Evolutionary conservation across 768 basidiomycete genomes (phyloP), one percentile per base, ranked within the genome.

Genomic region (Serendipita sp.): DNA sequence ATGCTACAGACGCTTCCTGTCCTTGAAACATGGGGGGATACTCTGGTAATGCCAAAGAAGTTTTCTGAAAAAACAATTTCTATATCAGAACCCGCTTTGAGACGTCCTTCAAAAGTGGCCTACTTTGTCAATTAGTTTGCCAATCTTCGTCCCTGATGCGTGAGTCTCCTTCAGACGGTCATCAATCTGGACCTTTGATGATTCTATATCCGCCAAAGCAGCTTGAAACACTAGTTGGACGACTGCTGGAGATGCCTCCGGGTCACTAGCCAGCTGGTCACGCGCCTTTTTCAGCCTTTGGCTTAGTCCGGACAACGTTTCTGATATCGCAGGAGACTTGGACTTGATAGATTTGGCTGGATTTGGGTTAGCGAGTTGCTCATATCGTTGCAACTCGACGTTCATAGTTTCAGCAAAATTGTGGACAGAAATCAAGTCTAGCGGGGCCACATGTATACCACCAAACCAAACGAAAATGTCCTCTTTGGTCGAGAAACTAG

Each of bases 81-180:
- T 56, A 11, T 20, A 53, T 58, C 53, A 62, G 45, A 42, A 38
- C 63, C 28, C 61, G 42, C 63, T 62, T 65, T 48, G 69, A 45
- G 31, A 51, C n/a, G 14, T 22, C 58, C 20, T 17, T 53, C 43
- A 34, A n/a, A 62, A 1, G 63, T 50, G 26, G 64, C 78, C 44
- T 62, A 89, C 95, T 85, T 96, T 98, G 70, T 98, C 95, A 70
- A 97, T 72, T 0, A 83, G 79, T 74, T 93, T 97, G 30, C 90
- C 90, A 41, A 94, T 77, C 66, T 82, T 82, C 28, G 83, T 81
- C 7, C 96, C 73, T 2, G 84, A 82, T 20, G 78, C 81, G 68
- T 94, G 90, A 34, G 91, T 79, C 67, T 93, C 92, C 72, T 94
- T 97, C 76, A 93, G 85, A 2, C 85, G 79, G 38, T 93, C 89